Evolutionary conservation across 2,329 filamentous ascomycete genomes (phyloP), one percentile per base, ranked within the genome.

Genomic region (Pseudocercospora pini-densiflorae): DNA sequence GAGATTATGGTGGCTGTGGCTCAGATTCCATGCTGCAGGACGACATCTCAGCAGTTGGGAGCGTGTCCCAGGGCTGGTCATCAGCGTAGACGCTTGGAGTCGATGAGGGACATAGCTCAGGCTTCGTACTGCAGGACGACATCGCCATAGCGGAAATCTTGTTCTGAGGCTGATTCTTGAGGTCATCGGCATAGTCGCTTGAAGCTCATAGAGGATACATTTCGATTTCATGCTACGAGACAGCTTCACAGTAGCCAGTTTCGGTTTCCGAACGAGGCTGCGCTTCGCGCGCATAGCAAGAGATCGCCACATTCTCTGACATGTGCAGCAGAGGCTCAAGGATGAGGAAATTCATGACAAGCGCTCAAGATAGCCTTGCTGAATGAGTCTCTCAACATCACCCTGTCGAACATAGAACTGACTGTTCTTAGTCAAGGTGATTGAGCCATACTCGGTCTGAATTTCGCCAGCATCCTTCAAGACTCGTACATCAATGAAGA

Each of bases 371-470:
- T 97, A 99, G 21, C 95, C 95, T 78, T 98, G 94, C 16, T 93
- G 88, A 75, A 99, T 97, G 73, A 99, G 80, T 59, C 94, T 88
- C 80, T 99, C 95, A 6, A 99, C 95, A 80, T 99, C 95, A 24
- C 93, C 94, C 76, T 97, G 93, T 55, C 94, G 88, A 45, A 99
- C 95, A 76, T 96, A 98, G 77, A 99, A 97, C 77, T 99, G 95
- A 76, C 94, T 97, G 80, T 99, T 98, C 81, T 97, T 98, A 43
- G 93, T 97, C 82, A 99, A 86, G 67, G 92, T 98, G 74, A 99
- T 97, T 79, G 85, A 97, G 91, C 95, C 95, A 77, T 99, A 99
- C 84, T 99, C 96, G 0, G 95, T 99, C 82, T 99, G 94, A 70
- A 99, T 97, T 83, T 99, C 95, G 4, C 96, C 95, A 1, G 94